Evolutionary conservation across 2,329 filamentous ascomycete species (phyloP).

Genomic region (Zymoseptoria tritici): DNA sequence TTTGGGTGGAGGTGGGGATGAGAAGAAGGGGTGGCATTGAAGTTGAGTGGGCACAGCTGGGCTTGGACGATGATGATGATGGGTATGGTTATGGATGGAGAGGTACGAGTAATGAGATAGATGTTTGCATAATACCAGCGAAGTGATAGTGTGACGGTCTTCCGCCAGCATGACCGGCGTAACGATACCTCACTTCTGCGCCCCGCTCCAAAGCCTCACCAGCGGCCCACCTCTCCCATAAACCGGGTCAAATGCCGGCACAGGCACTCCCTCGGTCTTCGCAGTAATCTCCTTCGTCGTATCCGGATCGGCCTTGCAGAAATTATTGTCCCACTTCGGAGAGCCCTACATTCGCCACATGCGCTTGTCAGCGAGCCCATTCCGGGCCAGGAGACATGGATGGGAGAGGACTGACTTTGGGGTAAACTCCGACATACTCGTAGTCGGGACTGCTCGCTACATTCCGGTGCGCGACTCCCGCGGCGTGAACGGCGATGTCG

Average conservation of each 20-base stretch:
- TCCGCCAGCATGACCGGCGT: no score
- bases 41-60: not conserved
- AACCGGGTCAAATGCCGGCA: constrained; percentile 16
- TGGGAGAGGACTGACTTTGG: constrained; percentile 11
- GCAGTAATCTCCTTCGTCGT: constrained; percentile 11
- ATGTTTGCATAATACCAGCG: no score
- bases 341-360: constrained; percentile 3
- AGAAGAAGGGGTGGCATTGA: constrained; percentile 26
- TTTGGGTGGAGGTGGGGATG: constrained; percentile 18
- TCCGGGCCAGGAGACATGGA: not conserved
- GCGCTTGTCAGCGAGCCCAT: constrained; percentile 6
- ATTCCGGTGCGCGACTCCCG: constrained; percentile 23
- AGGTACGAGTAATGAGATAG: no score
- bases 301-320: constrained; percentile 17
- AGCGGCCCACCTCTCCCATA: constrained; percentile 6
- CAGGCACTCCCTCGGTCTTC: constrained; percentile 1
- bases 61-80: no score
- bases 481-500: constrained; percentile 14
- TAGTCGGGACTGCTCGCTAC: constrained; percentile 18
- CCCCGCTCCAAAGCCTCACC: constrained; percentile 3
- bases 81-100: no score
- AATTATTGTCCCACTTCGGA: constrained; percentile 23
- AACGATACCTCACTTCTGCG: not conserved
- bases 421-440: constrained; percentile 24
- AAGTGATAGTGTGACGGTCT: no score